These are phyloP conservation scores for Mediolabrus comicus DNA, from an alignment of 108 stramenopile genomes.

Conservation along the genomic window DNA sequence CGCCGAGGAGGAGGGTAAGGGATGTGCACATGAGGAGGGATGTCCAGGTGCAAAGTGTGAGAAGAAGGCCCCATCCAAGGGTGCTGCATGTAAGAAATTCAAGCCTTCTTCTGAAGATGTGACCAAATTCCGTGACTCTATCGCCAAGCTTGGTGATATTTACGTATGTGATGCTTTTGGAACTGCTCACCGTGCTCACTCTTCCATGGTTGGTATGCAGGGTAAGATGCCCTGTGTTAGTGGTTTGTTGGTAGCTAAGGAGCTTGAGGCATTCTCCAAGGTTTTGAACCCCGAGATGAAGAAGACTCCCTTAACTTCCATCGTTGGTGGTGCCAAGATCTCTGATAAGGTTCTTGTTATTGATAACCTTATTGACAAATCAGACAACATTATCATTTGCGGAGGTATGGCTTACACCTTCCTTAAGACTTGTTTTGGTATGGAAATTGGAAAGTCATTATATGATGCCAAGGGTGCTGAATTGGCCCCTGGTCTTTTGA, in stretches of 20 bases:
- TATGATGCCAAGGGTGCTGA: conserved; percentile 54
- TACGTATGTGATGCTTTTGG: conserved; percentile 88
- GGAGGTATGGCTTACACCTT: conserved; percentile 87
- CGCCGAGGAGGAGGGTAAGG: conserved; percentile 55
- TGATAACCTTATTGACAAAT: conserved; percentile 74
- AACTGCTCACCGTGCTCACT: conserved; percentile 71
- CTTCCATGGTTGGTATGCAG: conserved; percentile 30
- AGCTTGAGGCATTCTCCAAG: conserved; percentile 24
- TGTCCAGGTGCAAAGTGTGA: conserved; percentile 24
- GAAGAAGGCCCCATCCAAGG: conserved; percentile 24
- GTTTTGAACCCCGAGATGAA: conserved; percentile 23
- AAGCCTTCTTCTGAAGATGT: conserved; percentile 18
- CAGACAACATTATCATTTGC: conserved; percentile 80
- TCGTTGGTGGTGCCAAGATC: conserved; percentile 80
- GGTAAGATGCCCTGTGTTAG: conserved; percentile 35
- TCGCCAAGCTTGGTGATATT: conserved; percentile 42
- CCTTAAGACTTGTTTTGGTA: conserved; percentile 25
- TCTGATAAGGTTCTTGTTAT: conserved; percentile 85
- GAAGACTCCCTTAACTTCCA: conserved; percentile 28
- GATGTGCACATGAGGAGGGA: conserved; percentile 15
- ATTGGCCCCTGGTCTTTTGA: conserved; percentile 55
- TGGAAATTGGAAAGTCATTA: conserved; percentile 55
- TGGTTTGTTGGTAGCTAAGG: conserved; percentile 28
- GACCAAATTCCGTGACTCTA: conserved; percentile 6
- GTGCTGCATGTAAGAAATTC: conserved; percentile 13